These are phyloP conservation scores for Dendrobium chrysotoxum DNA, from an alignment of 106 monocot species.

Conservation along the genomic window DNA sequence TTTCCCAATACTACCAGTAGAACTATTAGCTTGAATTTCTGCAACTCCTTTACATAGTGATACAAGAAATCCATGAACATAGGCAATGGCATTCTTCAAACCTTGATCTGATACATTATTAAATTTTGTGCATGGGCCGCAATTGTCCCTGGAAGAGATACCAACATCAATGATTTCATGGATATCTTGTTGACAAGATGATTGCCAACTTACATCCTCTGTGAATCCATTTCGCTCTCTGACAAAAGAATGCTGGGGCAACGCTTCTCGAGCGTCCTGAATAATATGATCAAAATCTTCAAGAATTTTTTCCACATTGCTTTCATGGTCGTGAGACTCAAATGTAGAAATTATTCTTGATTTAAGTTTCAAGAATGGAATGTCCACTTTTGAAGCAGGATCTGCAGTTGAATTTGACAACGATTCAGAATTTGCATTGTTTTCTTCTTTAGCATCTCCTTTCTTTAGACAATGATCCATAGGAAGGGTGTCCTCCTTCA, in stretches of 20 bases:
- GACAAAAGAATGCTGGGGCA: too few relatives aligned
- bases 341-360: conserved; percentile 30
- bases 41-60: conserved; percentile 32
- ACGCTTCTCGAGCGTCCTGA: not conserved
- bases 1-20: not conserved
- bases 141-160: not conserved
- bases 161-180: not conserved
- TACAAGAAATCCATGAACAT: conserved; percentile 45
- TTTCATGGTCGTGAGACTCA: conserved; percentile 14
- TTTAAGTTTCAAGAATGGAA: conserved; percentile 31
- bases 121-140: not conserved
- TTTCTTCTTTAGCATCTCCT: conserved; percentile 3
- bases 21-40: conserved; percentile 1
- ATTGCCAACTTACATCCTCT: conserved; percentile 1
- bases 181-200: conserved; percentile 3
- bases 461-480: not conserved
- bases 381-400: not conserved
- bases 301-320: conserved; percentile 21
- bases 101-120: not conserved
- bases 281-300: conserved; percentile 26
- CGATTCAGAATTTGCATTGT: not conserved
- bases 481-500: conserved; percentile 1
- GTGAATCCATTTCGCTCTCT: not conserved
- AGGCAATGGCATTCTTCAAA: conserved; percentile 41
- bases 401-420: not conserved